Base-by-base conservation (phyloP, 768 basidiomycete genomes). In the Pleurotus giganteus region DNA sequence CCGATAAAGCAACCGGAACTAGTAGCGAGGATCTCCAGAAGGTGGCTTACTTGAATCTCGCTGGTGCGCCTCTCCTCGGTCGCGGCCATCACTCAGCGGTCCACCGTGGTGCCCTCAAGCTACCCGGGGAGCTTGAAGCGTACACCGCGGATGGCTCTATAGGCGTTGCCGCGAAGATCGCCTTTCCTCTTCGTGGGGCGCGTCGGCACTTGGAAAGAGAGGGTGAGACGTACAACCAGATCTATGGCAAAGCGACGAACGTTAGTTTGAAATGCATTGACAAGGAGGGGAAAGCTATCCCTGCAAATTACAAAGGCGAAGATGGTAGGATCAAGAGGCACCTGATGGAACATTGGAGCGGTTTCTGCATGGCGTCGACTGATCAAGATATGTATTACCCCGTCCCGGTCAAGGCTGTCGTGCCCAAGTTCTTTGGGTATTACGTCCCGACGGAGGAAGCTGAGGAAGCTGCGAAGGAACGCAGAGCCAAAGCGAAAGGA, bases 391-490 rank as follows among this genome's bases (percentile, higher is more conserved):
- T 81, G 4, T 65, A 66, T 27, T 61, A 74, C 57, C 76, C 82
- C 0, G 73, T 77, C 0, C 80, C 81, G 2, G 68, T 79, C 3
- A 68, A 72, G 5, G 74, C 85, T 0, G 44, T 85, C 44, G 79
- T 82, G 2, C 85, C 86, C 0, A 83, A 85, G 63, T 87, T 78
- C 65, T 87, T 82, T 59, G 85, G 86, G 1, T 83, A 81, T 65
- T 87, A 86, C 59, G 62, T 60, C 8, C 68, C 67, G 7, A 59
- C 62, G 1, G 23, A 63, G 27, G 52, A 57, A 0, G 55, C 46
- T 36, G 53, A 56, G 3, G 36, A 32, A 4, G 19, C 13, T 45
- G 13, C 27, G 8, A 26, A 37, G 13, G 19, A 19, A 44, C 11
- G 29, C 7, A 43, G 54, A 17, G 56, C 50, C 8, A 6, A 12